Percentiles rank a stretch among this genome's conserved stretches.
Evolutionary conservation across 345 rosid species (phyloP).

Genomic region (Populus simonii): DNA sequence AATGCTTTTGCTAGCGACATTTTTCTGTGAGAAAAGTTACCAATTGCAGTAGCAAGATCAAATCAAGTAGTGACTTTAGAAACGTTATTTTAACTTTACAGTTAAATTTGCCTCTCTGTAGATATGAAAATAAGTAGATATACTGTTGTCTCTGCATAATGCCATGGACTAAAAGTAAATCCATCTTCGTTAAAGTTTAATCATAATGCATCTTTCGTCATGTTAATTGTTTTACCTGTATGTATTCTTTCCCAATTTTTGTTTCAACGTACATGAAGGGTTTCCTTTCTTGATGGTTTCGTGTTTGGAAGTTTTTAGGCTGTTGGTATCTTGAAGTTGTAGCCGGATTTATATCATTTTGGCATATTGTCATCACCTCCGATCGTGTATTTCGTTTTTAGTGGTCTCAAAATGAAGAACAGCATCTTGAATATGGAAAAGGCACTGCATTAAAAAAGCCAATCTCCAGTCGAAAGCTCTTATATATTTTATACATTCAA

Average conservation of each 20-base stretch:
- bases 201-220: conserved; percentile 10
- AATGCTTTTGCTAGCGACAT: not conserved
- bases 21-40: not conserved
- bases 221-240: not conserved
- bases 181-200: not conserved
- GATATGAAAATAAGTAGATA: not conserved
- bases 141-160: not conserved
- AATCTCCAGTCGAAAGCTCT: conserved; percentile 12
- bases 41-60: not conserved
- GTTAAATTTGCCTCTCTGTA: not conserved
- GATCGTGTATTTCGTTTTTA: conserved; percentile 26
- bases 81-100: not conserved
- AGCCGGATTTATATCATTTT: conserved; percentile 9
- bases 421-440: not conserved
- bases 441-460: not conserved
- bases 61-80: not conserved
- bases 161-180: not conserved
- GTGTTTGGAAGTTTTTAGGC: conserved; percentile 28
- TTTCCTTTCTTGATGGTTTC: conserved; percentile 22
- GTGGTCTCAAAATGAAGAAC: conserved; percentile 11
- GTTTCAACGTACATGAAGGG: conserved; percentile 31
- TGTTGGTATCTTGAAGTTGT: conserved; percentile 23
- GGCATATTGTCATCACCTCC: conserved; percentile 16
- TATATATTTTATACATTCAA: not conserved
- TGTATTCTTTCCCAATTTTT: conserved; percentile 9